Evolutionary conservation across 1,284 basidiomycete genomes (phyloP).

Genomic region (Phylloboletellus chloephorus): DNA sequence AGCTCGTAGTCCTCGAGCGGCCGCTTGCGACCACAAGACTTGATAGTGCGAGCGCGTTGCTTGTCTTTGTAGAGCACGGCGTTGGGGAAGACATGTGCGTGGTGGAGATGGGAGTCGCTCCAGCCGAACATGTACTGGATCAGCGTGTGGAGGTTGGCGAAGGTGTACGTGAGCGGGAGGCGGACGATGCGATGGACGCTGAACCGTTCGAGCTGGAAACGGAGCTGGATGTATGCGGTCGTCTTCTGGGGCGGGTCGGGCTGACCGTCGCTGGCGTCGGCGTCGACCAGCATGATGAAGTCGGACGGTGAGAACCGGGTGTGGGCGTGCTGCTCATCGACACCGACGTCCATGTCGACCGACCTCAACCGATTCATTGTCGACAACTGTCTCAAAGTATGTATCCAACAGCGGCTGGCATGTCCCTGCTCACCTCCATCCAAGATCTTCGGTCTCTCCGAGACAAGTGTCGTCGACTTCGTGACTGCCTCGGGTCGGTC

Average conservation of each 20-base stretch:
- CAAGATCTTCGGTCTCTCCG: conserved; percentile 78
- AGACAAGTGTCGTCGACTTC: conserved; percentile 79
- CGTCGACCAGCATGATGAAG: conserved; percentile 10
- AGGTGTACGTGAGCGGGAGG: conserved; percentile 33
- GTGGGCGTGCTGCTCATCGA: conserved; percentile 5
- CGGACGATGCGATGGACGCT: conserved; percentile 29
- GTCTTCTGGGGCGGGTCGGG: conserved; percentile 16
- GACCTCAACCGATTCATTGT: conserved; percentile 76
- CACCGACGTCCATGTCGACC: conserved; percentile 31
- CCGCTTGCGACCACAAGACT: conserved; percentile 24
- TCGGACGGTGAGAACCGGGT: too few species aligned
- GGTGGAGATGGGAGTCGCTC: conserved; percentile 29
- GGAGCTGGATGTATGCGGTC: conserved; percentile 26
- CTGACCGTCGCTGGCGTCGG: background rate
- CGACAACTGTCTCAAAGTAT: conserved; percentile 78
- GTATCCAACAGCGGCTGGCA: conserved; percentile 24
- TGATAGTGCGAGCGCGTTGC: conserved; percentile 26
- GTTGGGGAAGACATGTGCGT: conserved; percentile 24
- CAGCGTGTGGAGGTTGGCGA: conserved; percentile 34
- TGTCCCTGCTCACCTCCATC: conserved; percentile 1
- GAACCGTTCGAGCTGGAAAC: conserved; percentile 32
- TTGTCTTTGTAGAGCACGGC: conserved; percentile 23
- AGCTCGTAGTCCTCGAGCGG: conserved; percentile 20
- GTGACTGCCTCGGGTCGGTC: conserved; percentile 75
- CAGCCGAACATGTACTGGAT: conserved; percentile 37